These are phyloP conservation scores for Aureobasidium subglaciale DNA, from an alignment of 2,329 filamentous ascomycete species.

Conservation along the genomic window DNA sequence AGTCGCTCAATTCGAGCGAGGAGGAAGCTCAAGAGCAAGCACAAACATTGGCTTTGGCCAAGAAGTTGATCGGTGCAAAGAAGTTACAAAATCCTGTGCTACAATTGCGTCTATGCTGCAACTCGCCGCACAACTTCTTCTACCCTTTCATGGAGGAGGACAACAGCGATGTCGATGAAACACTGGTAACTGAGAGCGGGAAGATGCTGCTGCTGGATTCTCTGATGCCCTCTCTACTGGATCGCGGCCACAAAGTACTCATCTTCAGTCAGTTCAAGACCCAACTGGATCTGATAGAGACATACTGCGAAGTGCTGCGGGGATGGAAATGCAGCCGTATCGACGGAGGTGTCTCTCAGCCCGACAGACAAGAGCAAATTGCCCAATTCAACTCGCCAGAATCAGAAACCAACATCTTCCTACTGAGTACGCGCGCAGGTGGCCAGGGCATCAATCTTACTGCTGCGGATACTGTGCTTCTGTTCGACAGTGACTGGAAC, in stretches of 20 bases:
- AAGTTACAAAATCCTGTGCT: conserved; percentile 90
- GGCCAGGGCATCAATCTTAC: conserved; percentile 94
- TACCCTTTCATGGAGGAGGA: conserved; percentile 68
- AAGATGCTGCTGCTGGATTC: conserved; percentile 95
- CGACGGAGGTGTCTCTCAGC: conserved; percentile 77
- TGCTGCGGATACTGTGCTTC: conserved; percentile 82
- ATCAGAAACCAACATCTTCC: conserved; percentile 57
- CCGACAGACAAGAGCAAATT: conserved; percentile 43
- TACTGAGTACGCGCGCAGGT: conserved; percentile 83
- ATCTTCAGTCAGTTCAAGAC: conserved; percentile 97
- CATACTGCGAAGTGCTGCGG: conserved; percentile 73
- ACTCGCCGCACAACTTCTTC: conserved; percentile 94
- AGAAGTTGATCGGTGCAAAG: conserved; percentile 81
- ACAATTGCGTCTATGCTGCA: conserved; percentile 86
- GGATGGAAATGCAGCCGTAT: conserved; percentile 81
- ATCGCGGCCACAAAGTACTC: conserved; percentile 75
- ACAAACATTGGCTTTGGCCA: conserved; percentile 68
- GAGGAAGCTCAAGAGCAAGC: conserved; percentile 59
- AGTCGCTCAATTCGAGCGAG: conserved; percentile 33
- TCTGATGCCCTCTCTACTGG: conserved; percentile 68
- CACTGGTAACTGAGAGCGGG: conserved; percentile 76
- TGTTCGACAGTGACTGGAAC: conserved; percentile 91
- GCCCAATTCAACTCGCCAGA: conserved; percentile 40
- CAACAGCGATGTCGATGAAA: conserved; percentile 61
- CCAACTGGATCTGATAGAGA: conserved; percentile 81